Conservation (phyloP, 176 grass and related monocot species). For the barley (Hordeum vulgare) region MorexV3_pseudomolecules_assembly NC_058519.1:653720825-653721324, state of each 20-base stretch:
- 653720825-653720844: conserved; percentile 83
- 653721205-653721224: conserved; percentile 88
- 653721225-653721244: conserved; percentile 82
- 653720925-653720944: neutral
- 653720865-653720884: conserved; percentile 82
- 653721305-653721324: neutral
- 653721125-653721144: conserved; percentile 80
- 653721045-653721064: conserved; percentile 81
- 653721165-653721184: conserved; percentile 60
- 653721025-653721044: conserved; percentile 79
- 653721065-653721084: conserved; percentile 83
- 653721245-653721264: conserved; percentile 99
- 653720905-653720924: conserved; percentile 4
- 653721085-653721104: conserved; percentile 86
- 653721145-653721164: conserved; percentile 49
- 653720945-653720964: neutral
- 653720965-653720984: conserved; percentile 1
- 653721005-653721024: conserved; percentile 87
- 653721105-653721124: conserved; percentile 93
- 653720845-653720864: conserved; percentile 97
- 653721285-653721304: neutral
- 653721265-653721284: neutral
- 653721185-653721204: conserved; percentile 75
- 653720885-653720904: conserved; percentile 30
- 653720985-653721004: conserved; percentile 58